Evolutionary conservation across 2,329 filamentous ascomycete species (phyloP), one percentile per base, ranked within the genome.

Genomic region (Graphium sp.): DNA sequence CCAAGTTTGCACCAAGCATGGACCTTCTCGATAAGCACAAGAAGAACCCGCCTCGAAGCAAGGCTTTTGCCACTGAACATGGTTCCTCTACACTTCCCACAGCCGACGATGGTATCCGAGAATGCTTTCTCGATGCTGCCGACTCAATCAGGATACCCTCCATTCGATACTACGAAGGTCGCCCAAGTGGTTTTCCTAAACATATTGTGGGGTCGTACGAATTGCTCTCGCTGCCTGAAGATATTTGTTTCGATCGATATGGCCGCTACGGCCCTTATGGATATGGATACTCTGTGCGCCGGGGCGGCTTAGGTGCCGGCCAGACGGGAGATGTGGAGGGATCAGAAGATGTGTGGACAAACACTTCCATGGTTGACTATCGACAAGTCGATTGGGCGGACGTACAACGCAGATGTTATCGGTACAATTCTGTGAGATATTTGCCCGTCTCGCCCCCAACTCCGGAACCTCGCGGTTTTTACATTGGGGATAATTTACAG

Each of bases 161-260:
- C 5, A 55, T 93, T 24, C 72, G 73, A 13, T 77, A 76, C 38
- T 85, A 80, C 40, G 59, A 75, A 8, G 87, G 87, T 4, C 67
- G 89, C 3, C 79, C 84, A 0, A 63, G 68, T 33, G 87, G 85
- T 1, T 91, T 92, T 47, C 89, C 89, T 0, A 71, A 89, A 27
- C 69, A 83, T 33, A 69, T 81, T 3, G 67, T 87, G 43, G 89
- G 89, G n/a, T 92, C 83, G 0, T 85, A 93, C 42, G 72, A 84
- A 7, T 50, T 87, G 22, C 53, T 95, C 9, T 76, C 74, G 1
- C 56, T 95, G 20, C 70, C 78, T 12, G 71, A 91, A 38, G 77
- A 92, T 42, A 69, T 94, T 26, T 98, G 89, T 54, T 94, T 93
- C 45, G 89, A 98, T 40, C 68, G 89, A 2, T 92, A 81, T 46